Percentiles rank a stretch among this genome's conserved stretches.
Evolutionary conservation across 139 green algal genomes (phyloP).

Genomic region (Deuterostichococcus epilithicus): DNA sequence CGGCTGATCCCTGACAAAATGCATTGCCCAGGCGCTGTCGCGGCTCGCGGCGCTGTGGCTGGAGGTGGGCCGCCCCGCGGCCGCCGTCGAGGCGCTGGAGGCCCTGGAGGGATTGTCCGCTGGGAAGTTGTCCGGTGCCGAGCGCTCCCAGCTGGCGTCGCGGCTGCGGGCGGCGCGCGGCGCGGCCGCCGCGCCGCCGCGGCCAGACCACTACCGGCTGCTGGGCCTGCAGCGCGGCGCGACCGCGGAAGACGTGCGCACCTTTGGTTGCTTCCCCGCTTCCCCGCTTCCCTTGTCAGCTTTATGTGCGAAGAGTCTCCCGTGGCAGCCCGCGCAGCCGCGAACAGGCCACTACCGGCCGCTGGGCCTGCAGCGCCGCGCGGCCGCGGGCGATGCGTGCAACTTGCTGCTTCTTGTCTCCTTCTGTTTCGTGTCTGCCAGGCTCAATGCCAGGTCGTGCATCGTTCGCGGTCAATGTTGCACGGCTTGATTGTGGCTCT

Average conservation of each 20-base stretch:
- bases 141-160: conserved; percentile 7
- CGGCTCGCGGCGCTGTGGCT: conserved; percentile 29
- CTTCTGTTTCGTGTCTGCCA: too few relatives aligned
- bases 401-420: too few relatives aligned
- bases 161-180: conserved; percentile 7
- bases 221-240: conserved; percentile 41
- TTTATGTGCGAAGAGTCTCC: too few relatives aligned
- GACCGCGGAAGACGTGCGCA: conserved; percentile 5
- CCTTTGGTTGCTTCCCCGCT: background rate
- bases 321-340: too few relatives aligned
- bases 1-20: background rate
- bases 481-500: too few relatives aligned
- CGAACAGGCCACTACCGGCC: too few relatives aligned
- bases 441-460: too few relatives aligned
- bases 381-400: too few relatives aligned
- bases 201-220: conserved; percentile 57
- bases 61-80: conserved; percentile 32
- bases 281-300: background rate
- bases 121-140: background rate
- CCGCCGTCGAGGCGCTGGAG: conserved; percentile 23
- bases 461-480: too few relatives aligned
- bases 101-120: conserved; percentile 3
- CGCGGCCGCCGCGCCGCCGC: background rate
- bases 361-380: too few relatives aligned
- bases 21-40: conserved; percentile 9